phyloP scores from a whole-genome alignment of 208 protist genomes.

The Naegleria gruberi region DNA sequence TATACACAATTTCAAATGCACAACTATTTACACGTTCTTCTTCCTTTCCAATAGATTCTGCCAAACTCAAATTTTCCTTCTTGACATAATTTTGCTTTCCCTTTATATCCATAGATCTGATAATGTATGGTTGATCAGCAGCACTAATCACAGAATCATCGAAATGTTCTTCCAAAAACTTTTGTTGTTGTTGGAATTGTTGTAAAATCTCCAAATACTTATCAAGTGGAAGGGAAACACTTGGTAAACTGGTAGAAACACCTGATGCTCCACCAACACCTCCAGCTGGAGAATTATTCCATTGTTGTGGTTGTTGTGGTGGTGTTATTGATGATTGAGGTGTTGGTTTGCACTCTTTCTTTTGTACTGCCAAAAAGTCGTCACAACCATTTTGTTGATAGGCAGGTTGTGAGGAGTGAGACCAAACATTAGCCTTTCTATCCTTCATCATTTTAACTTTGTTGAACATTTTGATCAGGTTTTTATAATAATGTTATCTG shows the following conservation, averaged over 20 bases:
- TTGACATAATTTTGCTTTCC: neutral
- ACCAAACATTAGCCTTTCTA: neutral
- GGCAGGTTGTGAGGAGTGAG: neutral
- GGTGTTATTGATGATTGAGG: neutral
- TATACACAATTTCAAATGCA: neutral
- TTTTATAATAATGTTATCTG: no score
- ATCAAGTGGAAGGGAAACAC: neutral
- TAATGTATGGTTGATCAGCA: neutral
- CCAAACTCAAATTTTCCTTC: neutral
- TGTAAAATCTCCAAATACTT: neutral
- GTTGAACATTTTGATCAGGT: neutral
- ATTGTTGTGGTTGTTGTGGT: neutral
- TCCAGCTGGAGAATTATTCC: neutral
- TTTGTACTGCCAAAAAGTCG: neutral
- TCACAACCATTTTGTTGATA: neutral
- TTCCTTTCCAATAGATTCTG: neutral
- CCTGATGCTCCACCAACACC: neutral
- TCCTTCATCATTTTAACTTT: neutral
- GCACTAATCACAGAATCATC: neutral
- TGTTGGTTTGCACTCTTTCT: neutral
- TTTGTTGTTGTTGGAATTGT: neutral
- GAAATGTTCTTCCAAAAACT: constrained; percentile 7
- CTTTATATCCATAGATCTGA: neutral
- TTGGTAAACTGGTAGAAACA: neutral
- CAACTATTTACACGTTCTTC: neutral